A percentile compares a stretch with the other conserved stretches of the same genome.
These are phyloP conservation scores for Cyberlindnera japonica DNA, from an alignment of 805 yeast genomes.

Conservation along the genomic window DNA sequence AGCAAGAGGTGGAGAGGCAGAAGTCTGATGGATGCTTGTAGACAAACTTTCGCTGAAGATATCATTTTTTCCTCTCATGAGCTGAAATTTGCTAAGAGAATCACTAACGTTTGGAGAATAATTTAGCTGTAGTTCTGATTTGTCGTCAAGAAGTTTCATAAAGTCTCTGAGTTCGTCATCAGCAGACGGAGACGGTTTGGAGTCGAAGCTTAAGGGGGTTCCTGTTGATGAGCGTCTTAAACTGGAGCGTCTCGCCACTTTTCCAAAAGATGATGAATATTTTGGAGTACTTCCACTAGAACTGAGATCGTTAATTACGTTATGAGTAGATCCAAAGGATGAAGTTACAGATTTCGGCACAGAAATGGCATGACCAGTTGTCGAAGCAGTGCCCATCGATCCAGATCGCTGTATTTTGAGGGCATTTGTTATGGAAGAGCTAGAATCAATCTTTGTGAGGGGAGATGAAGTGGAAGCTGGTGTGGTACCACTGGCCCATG, in stretches of 20 bases:
- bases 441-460: constrained; percentile 41
- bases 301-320: constrained; percentile 25
- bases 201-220: constrained; percentile 31
- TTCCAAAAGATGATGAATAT: constrained; percentile 71
- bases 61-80: constrained; percentile 49
- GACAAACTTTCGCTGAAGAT: constrained; percentile 52
- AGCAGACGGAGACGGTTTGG: constrained; percentile 9
- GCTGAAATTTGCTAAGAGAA: constrained; percentile 49
- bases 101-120: constrained; percentile 36
- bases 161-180: constrained; percentile 67
- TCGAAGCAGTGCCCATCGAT: constrained; percentile 13
- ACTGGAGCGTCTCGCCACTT: constrained; percentile 52
- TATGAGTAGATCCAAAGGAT: constrained; percentile 21
- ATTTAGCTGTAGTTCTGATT: constrained; percentile 43
- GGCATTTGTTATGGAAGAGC: constrained; percentile 39
- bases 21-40: constrained; percentile 39
- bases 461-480: constrained; percentile 27
- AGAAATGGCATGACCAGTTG: constrained; percentile 17
- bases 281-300: constrained; percentile 49
- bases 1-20: constrained; percentile 20
- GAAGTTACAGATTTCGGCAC: constrained; percentile 29
- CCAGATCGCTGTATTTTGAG: constrained; percentile 39
- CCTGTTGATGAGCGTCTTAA: constrained; percentile 33
- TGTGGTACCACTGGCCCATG: constrained; percentile 27
- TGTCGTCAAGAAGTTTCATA: constrained; percentile 66